Base-by-base conservation (phyloP, 306 rosid species). In the Cucurbita pepo region DNA sequence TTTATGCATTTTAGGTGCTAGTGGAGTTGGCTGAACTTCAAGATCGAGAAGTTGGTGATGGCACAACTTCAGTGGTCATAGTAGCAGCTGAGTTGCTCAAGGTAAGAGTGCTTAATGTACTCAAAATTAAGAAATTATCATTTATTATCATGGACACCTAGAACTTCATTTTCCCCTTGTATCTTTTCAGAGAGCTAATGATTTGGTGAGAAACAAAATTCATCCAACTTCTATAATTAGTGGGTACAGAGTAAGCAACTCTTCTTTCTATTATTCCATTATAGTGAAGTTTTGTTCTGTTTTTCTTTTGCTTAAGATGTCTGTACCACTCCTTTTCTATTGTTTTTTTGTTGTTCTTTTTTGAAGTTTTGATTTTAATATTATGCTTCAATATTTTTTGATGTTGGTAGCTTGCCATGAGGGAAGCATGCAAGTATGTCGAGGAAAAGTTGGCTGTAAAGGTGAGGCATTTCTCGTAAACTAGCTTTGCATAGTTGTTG, bases 171-270 rank as follows among this genome's bases (percentile, higher is more conserved):
- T 19, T 71, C 14, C 44, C 56, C 62, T 16, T 18, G 8, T 67
- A 18, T 30, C 77, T 73, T 10, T 75, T 82, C 85, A 93, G 94
- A 86, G 99, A 83, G 97, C 97, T 13, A 95, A 95, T 85, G 99
- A 89, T 69, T 89, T 95, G 65, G 97, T 95, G 69, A 86, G 96
- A 83, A 89, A 95, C 81, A 89, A 95, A 79, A 91, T 95, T 81
- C 99, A 95, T 69, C 97, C 99, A 9, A 95, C 96, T 50, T 95
- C 99, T n/a, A 91, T 95, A 69, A 95, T 95, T 75, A 88, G 99
- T 61, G 97, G 99, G 60, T 95, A 84, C 80, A 88, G 97, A 75
- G 99, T 91, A 69, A 80, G 89, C 75, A 4, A 12, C 10, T 19
- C 45, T 70, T 5, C 14, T 52, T 58, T 7, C 64, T 11, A 41